These are phyloP conservation scores for Ceratocystis harringtonii DNA, from an alignment of 2,329 filamentous ascomycete genomes.

Conservation along the genomic window DNA sequence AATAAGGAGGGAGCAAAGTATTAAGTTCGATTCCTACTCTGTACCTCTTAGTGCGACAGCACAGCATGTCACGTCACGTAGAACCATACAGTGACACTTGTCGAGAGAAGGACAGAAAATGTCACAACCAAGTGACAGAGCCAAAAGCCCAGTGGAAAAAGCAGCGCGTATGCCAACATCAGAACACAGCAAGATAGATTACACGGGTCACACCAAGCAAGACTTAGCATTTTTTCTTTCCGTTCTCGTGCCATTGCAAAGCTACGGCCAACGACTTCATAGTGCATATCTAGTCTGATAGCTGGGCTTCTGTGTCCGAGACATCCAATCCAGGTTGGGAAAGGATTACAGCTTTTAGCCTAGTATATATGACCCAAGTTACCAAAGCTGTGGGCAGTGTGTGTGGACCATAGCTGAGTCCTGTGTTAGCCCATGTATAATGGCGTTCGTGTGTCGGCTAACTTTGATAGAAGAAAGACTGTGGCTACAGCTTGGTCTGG, in stretches of 20 bases:
- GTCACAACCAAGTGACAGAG: no score
- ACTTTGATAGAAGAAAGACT: constrained; percentile 4
- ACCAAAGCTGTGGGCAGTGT: not conserved
- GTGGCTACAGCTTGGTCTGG: not conserved
- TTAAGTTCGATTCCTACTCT: no score
- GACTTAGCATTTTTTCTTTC: not conserved
- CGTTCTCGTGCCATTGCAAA: not conserved
- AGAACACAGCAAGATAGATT: no score
- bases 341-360: not conserved
- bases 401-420: not conserved
- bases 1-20: no score
- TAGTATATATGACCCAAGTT: not conserved
- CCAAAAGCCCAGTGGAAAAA: no score
- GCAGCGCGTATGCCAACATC: no score
- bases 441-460: not conserved
- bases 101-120: no score
- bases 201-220: no score
- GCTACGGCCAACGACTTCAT: not conserved
- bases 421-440: not conserved
- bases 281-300: not conserved
- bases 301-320: not conserved
- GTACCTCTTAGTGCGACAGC: no score
- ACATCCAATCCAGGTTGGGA: not conserved
- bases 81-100: no score
- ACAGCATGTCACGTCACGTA: no score